Evolutionary conservation across 345 rosid genomes (phyloP).

Genomic region (Eucalyptus lansdowneana): DNA sequence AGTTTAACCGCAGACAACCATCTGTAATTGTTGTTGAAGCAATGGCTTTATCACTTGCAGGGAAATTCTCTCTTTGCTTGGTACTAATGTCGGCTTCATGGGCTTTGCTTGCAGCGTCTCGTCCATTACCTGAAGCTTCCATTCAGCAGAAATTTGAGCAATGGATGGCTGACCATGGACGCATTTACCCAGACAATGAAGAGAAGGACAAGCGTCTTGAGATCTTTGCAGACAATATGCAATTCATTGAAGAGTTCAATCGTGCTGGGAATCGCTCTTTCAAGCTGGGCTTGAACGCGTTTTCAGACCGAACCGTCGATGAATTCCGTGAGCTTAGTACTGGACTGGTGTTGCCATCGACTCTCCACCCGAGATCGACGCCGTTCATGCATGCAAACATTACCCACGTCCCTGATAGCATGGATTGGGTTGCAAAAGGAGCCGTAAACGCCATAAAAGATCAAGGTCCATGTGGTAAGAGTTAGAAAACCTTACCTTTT

Average conservation of each 20-base stretch:
- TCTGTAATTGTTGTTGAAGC: background rate
- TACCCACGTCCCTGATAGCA: background rate
- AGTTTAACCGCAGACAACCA: background rate
- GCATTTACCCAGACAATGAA: background rate
- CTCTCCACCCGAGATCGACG: background rate
- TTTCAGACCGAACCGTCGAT: constrained; percentile 34
- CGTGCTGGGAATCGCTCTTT: constrained; percentile 8
- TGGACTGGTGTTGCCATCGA: background rate
- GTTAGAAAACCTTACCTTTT: background rate
- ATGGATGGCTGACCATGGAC: background rate
- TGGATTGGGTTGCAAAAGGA: constrained; percentile 26
- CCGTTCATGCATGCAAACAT: background rate
- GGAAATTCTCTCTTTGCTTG: background rate
- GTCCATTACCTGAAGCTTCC: background rate
- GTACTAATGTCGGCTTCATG: background rate
- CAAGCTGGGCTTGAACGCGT: constrained; percentile 22
- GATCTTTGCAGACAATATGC: constrained; percentile 33
- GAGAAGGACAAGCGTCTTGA: background rate
- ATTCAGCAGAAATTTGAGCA: background rate
- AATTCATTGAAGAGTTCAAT: constrained; percentile 22
- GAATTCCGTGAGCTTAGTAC: constrained; percentile 21
- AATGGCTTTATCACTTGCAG: background rate
- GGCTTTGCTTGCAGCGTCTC: background rate
- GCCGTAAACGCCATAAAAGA: constrained; percentile 23
- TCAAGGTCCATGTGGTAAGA: constrained; percentile 30